Base-by-base conservation (phyloP, 2,329 filamentous ascomycete genomes). In the Stylonectria norvegica region DNA sequence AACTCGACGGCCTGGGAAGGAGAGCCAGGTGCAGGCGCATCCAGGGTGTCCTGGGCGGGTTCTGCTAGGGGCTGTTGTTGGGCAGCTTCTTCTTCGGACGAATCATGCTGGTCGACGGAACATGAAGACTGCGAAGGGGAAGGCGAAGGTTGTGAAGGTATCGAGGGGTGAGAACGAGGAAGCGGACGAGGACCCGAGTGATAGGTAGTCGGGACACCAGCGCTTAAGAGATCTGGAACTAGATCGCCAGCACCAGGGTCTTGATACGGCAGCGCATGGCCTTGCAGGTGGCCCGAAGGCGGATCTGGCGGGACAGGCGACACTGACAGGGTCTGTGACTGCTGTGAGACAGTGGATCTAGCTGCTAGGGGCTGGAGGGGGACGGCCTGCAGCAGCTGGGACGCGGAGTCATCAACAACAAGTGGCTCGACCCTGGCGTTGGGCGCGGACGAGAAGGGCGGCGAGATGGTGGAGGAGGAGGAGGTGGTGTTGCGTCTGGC, bases 291-390 rank as follows among this genome's bases (percentile, higher is more conserved):
- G 42, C 42, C 38, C 36, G 45, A 40, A 35, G 19, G 44, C 39
- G 43, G 41, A 34, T 48, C 45, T 34, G 43, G 47, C 43, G 49
- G 45, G 44, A 41, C 29, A 33, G 40, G 32, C 17, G 32, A n/a
- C 18, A 23, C 18, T 11, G 25, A 12, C 23, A 18, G 17, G 10
- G 23, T n/a, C 23, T 33, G 42, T 9, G 44, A 47, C 6, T 53
- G 42, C 34, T 46, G 48, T 50, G 54, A 54, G 48, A 53, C 49
- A 50, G 56, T 51, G 56, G 55, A 52, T 37, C 50, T 40, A 34
- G 36, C 40, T 42, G 52, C 49, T 50, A 64, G 58, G 51, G 56
- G 58, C 45, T 58, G 57, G 38, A 63, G 60, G 42, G 57, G 52
- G 36, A 63, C 59, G 47, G 53, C 56, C 42, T 55, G 56, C 40